Evolutionary conservation across 129 eudicot species (phyloP).

Genomic region (Flaveria linearis): DNA sequence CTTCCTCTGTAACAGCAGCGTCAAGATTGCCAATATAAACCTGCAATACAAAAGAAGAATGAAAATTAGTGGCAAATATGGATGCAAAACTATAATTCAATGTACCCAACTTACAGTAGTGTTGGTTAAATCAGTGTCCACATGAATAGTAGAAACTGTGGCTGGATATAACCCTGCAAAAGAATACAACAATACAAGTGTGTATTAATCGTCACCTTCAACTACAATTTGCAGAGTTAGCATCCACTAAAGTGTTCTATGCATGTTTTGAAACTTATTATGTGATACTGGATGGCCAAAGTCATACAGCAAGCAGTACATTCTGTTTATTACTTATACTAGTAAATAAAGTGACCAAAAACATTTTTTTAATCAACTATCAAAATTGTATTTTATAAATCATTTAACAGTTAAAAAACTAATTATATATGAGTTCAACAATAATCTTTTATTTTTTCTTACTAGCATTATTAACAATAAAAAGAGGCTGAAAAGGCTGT

Average conservation of each 20-base stretch:
- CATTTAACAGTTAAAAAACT: neutral
- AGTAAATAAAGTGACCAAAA: conserved; percentile 1
- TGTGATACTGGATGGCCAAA: neutral
- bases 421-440: neutral
- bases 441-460: neutral
- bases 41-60: conserved; percentile 42
- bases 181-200: conserved; percentile 20
- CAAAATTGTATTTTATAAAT: neutral
- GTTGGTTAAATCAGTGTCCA: conserved; percentile 74
- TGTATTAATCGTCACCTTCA: neutral
- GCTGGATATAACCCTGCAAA: conserved; percentile 73
- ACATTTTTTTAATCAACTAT: neutral
- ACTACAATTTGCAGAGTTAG: neutral
- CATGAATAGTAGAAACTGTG: conserved; percentile 54
- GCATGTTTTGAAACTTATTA: neutral
- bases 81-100: conserved; percentile 1
- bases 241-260: conserved; percentile 15
- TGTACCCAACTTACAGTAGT: conserved; percentile 68
- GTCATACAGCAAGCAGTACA: neutral
- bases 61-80: conserved; percentile 11
- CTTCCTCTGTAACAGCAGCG: conserved; percentile 82
- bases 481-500: neutral
- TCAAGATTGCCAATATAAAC: conserved; percentile 86
- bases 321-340: neutral
- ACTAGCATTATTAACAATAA: neutral